Evolutionary conservation across 2,329 filamentous ascomycete genomes (phyloP), one percentile per base, ranked within the genome.

Genomic region (Epichloe aotearoae): DNA sequence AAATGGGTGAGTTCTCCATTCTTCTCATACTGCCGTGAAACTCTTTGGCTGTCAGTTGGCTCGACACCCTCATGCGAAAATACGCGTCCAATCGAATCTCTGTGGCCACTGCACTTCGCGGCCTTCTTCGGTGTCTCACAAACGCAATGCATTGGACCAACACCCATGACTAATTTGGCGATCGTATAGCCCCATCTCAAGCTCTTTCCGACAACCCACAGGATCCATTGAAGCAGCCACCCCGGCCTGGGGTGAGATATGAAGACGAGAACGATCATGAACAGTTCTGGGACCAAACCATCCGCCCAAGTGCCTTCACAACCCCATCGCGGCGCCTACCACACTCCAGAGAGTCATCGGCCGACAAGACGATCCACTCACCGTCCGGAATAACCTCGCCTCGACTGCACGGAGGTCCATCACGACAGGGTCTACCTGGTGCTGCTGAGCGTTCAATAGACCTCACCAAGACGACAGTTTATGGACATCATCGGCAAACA

Each of bases 401-500:
- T 39, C 50, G 50, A 41, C 43, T 43, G 30, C 71, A 72, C 58
- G 61, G 65, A 37, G 61, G 69, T 37, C 58, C 67, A 36, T 66
- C 70, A 51, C 71, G 74, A 54, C 62, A 66, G 30, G 67, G 60
- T 40, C 59, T 73, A 26, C 69, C 30, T 43, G 53, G 65, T 51
- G 66, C 65, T 34, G 64, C 73, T 53, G 77, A 80, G 58, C 73
- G 76, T 57, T 62, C 72, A n/a, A 66, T 74, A 53, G 79, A 82
- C 42, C 57, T 73, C 46, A 81, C 78, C 50, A 82, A 81, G 62
- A 67, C 68, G 42, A 69, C 69, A 36, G 62, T 72, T 23, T 82
- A 97, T 73, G 88, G 87, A 53, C 90, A 98, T 66, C 89, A 97
- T 69, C 84, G 93, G 50, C 89, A 98, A 71, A 95, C 91, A 1